These are phyloP conservation scores for Tieghemiomyces parasiticus DNA, from an alignment of 192 early-diverging fungal genomes.

Conservation along the genomic window DNA sequence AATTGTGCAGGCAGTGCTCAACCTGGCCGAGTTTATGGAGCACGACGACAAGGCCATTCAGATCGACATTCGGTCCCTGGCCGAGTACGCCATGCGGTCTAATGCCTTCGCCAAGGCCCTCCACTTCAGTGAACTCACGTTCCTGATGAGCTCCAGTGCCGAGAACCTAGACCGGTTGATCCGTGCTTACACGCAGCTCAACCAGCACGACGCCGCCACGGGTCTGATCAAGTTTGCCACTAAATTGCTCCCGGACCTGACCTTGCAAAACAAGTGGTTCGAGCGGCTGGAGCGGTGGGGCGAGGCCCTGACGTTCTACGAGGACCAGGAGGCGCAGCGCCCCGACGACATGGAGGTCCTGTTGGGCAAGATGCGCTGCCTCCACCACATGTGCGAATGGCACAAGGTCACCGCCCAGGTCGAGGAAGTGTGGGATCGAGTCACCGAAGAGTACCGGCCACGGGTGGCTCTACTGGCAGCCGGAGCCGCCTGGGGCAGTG, in stretches of 20 bases:
- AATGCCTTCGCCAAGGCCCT: slow-evolving; percentile 97
- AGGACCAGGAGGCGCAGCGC: slow-evolving; percentile 57
- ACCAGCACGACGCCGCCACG: slow-evolving; percentile 91
- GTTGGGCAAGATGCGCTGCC: slow-evolving; percentile 74
- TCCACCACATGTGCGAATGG: slow-evolving; percentile 90
- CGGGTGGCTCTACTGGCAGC: slow-evolving; percentile 78
- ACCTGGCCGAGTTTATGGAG: slow-evolving; percentile 98
- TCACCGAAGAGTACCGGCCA: slow-evolving; percentile 42
- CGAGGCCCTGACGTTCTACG: slow-evolving; percentile 78
- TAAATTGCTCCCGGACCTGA: slow-evolving; percentile 54
- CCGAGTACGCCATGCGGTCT: slow-evolving; percentile 77
- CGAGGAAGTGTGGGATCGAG: slow-evolving; percentile 57
- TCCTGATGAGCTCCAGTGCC: slow-evolving; percentile 62
- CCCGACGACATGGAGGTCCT: slow-evolving; percentile 63
- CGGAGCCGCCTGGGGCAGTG: slow-evolving; percentile 82
- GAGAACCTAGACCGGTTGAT: slow-evolving; percentile 85
- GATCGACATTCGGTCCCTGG: slow-evolving; percentile 81
- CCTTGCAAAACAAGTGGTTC: slow-evolving; percentile 84
- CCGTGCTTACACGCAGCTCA: slow-evolving; percentile 84
- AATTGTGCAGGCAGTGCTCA: slow-evolving; percentile 77
- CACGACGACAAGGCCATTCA: slow-evolving; percentile 90
- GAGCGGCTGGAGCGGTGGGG: slow-evolving; percentile 89
- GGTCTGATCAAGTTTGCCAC: slow-evolving; percentile 87
- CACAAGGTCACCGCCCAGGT: slow-evolving; percentile 62
- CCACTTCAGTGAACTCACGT: slow-evolving; percentile 95